Evolutionary conservation across 2,329 filamentous ascomycete genomes (phyloP), one percentile per base, ranked within the genome.

Genomic region (Aureobasidium mangrovei): DNA sequence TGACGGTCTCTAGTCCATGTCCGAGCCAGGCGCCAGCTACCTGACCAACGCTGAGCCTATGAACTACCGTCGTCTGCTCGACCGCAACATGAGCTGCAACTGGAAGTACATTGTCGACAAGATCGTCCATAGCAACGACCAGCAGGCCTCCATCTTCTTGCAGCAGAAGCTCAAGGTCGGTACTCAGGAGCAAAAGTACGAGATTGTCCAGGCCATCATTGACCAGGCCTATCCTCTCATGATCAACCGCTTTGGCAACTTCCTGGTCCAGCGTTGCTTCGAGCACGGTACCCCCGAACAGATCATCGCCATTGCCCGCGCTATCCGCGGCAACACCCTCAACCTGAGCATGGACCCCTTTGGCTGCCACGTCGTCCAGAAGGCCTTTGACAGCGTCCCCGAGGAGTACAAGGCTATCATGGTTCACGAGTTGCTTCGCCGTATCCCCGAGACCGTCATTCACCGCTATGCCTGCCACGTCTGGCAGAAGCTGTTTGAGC

Each of bases 21-120:
- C 54, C 36, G 53, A 57, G 43, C 33, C 51, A 10, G 60, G 59
- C 81, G 47, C 62, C n/a, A 93, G 88, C 1, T 96, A 94, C 67
- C 74, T 96, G 29, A 84, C 87, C 8, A 85, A 90, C 3, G 86
- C 87, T 5, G 93, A 98, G 70, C 93, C 91, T 8, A 80, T 97
- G 64, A 97, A 98, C 71, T 98, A 97, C 66, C 90, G 93, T 57
- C 90, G 91, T 54, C 80, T 98, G 38, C 82, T 97, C 44, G 93
- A 98, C 66, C 90, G 91, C 65, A 95, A 91, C 67, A 89, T 95
- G 70, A 95, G 88, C 65, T 97, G 91, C 73, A 94, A 98, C 74
- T 98, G 91, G 93, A 95, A 93, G 73, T 96, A 95, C 69, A 96
- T 98, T 63, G 93, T 98, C 54, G 91, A 98, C 75, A 97, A 97